Percentiles rank a stretch among this genome's conserved stretches.
Evolutionary conservation across 306 rosid species (phyloP).

Genomic region (Quercus ilex): DNA sequence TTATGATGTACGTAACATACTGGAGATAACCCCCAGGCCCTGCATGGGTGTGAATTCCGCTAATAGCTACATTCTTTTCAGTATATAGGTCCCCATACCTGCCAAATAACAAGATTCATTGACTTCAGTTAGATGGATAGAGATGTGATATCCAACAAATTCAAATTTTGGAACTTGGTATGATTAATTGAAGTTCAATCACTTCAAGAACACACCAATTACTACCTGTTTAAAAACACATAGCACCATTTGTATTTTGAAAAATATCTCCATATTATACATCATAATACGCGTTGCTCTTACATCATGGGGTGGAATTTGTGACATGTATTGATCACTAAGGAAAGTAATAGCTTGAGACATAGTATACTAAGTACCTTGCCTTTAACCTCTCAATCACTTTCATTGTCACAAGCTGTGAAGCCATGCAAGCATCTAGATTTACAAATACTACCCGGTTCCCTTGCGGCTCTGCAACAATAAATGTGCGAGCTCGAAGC

Average conservation of each 20-base stretch:
- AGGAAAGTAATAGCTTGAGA: not conserved
- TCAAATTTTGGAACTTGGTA: not conserved
- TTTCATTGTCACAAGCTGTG: constrained; percentile 76
- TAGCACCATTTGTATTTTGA: not conserved
- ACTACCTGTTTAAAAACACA: not conserved
- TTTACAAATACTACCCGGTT: constrained; percentile 80
- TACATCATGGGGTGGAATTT: not conserved
- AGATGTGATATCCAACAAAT: not conserved
- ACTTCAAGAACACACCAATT: not conserved
- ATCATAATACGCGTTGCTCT: not conserved
- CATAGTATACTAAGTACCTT: constrained; percentile 50
- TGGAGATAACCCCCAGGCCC: constrained; percentile 99
- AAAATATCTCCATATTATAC: not conserved
- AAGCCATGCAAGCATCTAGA: constrained; percentile 94
- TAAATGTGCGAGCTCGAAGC: constrained; percentile 76
- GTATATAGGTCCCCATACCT: constrained; percentile 85
- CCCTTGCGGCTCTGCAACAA: constrained; percentile 70
- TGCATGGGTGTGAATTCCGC: constrained; percentile 94
- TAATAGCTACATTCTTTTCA: constrained; percentile 86
- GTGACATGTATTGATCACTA: not conserved
- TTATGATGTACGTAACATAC: constrained; percentile 71
- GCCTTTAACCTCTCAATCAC: constrained; percentile 74
- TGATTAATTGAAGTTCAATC: not conserved
- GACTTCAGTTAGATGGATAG: not conserved
- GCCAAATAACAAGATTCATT: constrained; percentile 17